phyloP scores from a whole-genome alignment of 1,284 basidiomycete genomes.

The Cystodermella granulosa region DNA sequence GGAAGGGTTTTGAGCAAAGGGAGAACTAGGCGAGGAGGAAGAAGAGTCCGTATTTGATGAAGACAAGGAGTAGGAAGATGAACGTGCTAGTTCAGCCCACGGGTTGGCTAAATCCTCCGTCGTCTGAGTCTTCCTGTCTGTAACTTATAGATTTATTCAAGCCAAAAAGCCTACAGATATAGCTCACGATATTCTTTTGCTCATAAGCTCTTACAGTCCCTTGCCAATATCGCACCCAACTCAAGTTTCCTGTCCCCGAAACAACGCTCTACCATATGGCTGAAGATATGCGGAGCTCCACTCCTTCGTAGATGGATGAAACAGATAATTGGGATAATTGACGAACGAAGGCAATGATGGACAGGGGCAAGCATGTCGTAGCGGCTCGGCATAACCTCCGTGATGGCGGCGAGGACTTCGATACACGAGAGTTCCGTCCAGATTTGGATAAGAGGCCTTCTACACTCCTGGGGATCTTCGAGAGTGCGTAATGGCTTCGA shows the following conservation, averaged over 20 bases:
- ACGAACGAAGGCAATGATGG: slow-evolving; percentile 57
- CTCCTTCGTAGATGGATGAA: slow-evolving; percentile 70
- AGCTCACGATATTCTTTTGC: slow-evolving; percentile 60
- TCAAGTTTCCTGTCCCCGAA: slow-evolving; percentile 46
- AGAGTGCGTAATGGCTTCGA: slow-evolving; percentile 33
- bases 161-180: slow-evolving; percentile 19
- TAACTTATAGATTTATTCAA: slow-evolving; percentile 40
- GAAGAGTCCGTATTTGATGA: slow-evolving; percentile 3
- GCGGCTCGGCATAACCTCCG: slow-evolving; percentile 35
- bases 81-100: slow-evolving; percentile 47
- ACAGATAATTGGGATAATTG: slow-evolving; percentile 61
- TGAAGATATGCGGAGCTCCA: slow-evolving; percentile 73
- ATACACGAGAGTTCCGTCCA: slow-evolving; percentile 78
- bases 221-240: slow-evolving; percentile 69
- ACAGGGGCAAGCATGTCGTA: slow-evolving; percentile 50
- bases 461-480: slow-evolving; percentile 32
- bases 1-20: slow-evolving; percentile 8
- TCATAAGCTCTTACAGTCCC: slow-evolving; percentile 68
- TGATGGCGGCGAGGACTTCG: slow-evolving; percentile 45
- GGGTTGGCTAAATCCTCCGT: slow-evolving; percentile 73
- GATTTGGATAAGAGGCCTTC: slow-evolving; percentile 73
- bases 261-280: slow-evolving; percentile 59
- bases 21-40: slow-evolving; percentile 29
- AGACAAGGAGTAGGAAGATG: slow-evolving; percentile 6
- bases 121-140: slow-evolving; percentile 71